phyloP scores from a whole-genome alignment of 2,329 filamentous ascomycete species.

The Claviceps pazoutovae region DNA sequence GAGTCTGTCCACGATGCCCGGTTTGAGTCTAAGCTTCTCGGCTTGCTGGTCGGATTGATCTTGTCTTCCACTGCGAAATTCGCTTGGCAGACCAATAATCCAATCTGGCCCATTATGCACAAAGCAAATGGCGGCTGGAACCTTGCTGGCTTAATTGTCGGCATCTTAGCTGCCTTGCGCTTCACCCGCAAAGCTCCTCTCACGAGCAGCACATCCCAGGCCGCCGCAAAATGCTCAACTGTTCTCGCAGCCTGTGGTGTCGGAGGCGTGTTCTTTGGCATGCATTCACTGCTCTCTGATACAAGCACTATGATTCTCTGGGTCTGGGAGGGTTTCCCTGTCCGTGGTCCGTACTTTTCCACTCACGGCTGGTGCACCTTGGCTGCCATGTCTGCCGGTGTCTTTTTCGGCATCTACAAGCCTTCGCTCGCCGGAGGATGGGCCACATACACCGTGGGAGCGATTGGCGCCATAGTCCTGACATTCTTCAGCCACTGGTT shows the following conservation, averaged over 20 bases:
- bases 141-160: slow-evolving; percentile 63
- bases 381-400: slow-evolving; percentile 70
- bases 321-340: slow-evolving; percentile 94
- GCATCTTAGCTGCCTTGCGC: slow-evolving; percentile 58
- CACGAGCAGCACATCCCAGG: slow-evolving; percentile 22
- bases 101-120: slow-evolving; percentile 91
- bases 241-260: slow-evolving; percentile 63
- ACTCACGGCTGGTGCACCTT: slow-evolving; percentile 86
- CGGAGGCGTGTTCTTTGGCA: slow-evolving; percentile 70
- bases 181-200: slow-evolving; percentile 55
- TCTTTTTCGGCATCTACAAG: slow-evolving; percentile 60
- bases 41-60: slow-evolving; percentile 69
- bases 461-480: slow-evolving; percentile 62
- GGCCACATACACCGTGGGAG: slow-evolving; percentile 66
- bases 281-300: slow-evolving; percentile 89
- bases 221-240: slow-evolving; percentile 47
- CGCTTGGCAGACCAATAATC: slow-evolving; percentile 87
- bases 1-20: slow-evolving; percentile 61
- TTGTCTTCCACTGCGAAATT: slow-evolving; percentile 84
- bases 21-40: slow-evolving; percentile 69
- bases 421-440: slow-evolving; percentile 63
- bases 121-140: slow-evolving; percentile 86
- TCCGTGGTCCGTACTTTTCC: slow-evolving; percentile 73
- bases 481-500: slow-evolving; percentile 71
- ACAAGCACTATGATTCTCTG: slow-evolving; percentile 98